Base-by-base conservation (phyloP, 2,329 filamentous ascomycete genomes). In the Cercospora canescens region DNA sequence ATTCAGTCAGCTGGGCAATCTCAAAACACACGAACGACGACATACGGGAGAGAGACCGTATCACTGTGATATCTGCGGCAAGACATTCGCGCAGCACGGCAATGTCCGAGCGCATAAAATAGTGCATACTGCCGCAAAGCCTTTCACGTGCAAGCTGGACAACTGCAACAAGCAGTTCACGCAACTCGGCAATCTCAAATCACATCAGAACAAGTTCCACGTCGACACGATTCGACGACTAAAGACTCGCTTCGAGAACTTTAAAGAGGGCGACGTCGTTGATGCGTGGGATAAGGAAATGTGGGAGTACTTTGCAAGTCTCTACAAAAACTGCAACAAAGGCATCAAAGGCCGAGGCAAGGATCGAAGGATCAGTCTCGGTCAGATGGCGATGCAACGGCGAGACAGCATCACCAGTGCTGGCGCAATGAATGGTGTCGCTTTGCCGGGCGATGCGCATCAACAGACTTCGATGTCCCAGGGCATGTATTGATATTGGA, bases 321-420 rank as follows among this genome's bases (percentile, higher is more conserved):
- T 97, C n/a, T 97, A 97, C 85, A 97, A 96, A 83, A 96, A 98
- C 81, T 94, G 91, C 81, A 98, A 98, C 85, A 97, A 97, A 79
- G 95, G 95, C 1, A 97, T 98, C 83, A 98, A 97, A 80, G 95
- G 95, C 11, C 89, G 95, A 54, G 95, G 95, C 50, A 95, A 94
- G 76, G 91, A 94, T 72, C 85, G 92, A 64, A 88, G 88, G 65
- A 90, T 93, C 70, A 79, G 78, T 50, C 75, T 78, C 11, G 65
- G 41, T 52, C 56, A 52, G 55, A 61, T 56, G 32, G 45, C 54
- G 45, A 58, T 41, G 35, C 62, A 65, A 5, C 59, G 70, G 39
- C 66, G 71, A 61, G 70, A 72, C 58, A 74, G 72, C 45, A 67
- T 70, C 12, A 55, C 37, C 34, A 70, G 69, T 37, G 60, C 64